phyloP scores from a whole-genome alignment of 2,329 filamentous ascomycete genomes.

The Phyllosticta citribraziliensis region DNA sequence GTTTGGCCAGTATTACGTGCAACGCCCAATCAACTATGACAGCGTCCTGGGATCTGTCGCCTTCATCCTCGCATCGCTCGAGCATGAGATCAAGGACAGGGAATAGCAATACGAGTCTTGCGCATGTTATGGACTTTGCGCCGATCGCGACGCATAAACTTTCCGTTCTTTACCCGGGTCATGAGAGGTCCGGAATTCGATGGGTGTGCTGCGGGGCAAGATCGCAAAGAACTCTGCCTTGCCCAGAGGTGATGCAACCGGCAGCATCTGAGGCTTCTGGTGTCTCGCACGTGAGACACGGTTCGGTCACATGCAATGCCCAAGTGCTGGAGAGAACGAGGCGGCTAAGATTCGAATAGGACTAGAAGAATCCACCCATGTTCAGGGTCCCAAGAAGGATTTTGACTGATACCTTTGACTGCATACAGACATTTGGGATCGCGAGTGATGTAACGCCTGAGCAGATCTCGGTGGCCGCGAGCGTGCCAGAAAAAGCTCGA shows the following conservation, averaged over 20 bases:
- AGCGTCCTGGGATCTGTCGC: conserved; percentile 16
- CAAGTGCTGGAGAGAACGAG: not conserved
- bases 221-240: not conserved
- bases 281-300: not conserved
- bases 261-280: not conserved
- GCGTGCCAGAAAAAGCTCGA: not conserved
- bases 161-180: not conserved
- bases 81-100: conserved; percentile 13
- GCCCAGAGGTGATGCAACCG: not conserved
- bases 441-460: not conserved
- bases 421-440: not conserved
- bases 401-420: not conserved
- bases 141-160: not conserved
- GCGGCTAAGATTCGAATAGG: not conserved
- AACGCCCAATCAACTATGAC: conserved; percentile 24
- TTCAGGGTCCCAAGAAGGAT: not conserved
- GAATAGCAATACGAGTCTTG: not conserved
- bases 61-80: conserved; percentile 19
- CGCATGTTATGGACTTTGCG: not conserved
- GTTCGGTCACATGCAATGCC: not conserved
- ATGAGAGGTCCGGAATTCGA: not conserved
- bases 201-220: conserved; percentile 24
- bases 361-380: not conserved
- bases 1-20: conserved; percentile 34
- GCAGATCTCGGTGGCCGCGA: not conserved